Percentiles rank a stretch among this genome's conserved stretches.
phyloP scores from a whole-genome alignment of 208 protist species.

The Acanthamoeba royreba region DNA sequence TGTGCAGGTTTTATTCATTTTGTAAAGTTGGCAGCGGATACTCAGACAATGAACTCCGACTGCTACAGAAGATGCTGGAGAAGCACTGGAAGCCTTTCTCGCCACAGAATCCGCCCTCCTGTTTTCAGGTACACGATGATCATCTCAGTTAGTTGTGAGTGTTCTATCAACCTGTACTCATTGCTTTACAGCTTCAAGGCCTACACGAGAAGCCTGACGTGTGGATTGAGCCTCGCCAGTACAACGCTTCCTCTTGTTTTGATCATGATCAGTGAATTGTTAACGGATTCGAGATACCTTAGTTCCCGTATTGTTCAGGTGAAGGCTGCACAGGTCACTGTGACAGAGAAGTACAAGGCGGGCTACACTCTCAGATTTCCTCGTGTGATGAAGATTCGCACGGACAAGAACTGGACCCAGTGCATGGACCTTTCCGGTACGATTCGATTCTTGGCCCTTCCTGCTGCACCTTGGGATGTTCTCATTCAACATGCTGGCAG shows the following conservation, averaged over 20 bases:
- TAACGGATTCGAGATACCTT: neutral
- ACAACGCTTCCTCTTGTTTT: too few species aligned
- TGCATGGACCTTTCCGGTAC: slow-evolving; percentile 49
- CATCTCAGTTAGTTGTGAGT: too few species aligned
- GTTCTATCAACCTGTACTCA: too few species aligned
- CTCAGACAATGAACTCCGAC: slow-evolving; percentile 49
- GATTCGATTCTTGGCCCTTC: too few species aligned
- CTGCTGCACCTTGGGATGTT: neutral
- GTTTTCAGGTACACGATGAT: slow-evolving; percentile 39
- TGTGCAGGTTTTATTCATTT: slow-evolving; percentile 7
- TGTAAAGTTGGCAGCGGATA: slow-evolving; percentile 69
- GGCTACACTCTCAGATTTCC: slow-evolving; percentile 67
- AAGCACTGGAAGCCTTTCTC: slow-evolving; percentile 57
- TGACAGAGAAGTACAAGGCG: slow-evolving; percentile 59
- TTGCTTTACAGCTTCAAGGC: slow-evolving; percentile 27
- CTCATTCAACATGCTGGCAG: neutral
- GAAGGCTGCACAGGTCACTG: slow-evolving; percentile 61
- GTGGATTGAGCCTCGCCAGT: slow-evolving; percentile 63
- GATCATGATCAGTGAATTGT: neutral
- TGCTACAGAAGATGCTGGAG: slow-evolving; percentile 50
- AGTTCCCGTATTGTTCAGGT: slow-evolving; percentile 64
- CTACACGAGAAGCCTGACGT: slow-evolving; percentile 65
- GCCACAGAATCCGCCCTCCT: neutral
- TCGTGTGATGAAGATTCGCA: slow-evolving; percentile 59
- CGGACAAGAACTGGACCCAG: slow-evolving; percentile 63